A percentile compares a stretch with the other conserved stretches of the same genome.
Evolutionary conservation across 805 yeast species (phyloP).

Genomic region (Priceomyces carsonii): DNA sequence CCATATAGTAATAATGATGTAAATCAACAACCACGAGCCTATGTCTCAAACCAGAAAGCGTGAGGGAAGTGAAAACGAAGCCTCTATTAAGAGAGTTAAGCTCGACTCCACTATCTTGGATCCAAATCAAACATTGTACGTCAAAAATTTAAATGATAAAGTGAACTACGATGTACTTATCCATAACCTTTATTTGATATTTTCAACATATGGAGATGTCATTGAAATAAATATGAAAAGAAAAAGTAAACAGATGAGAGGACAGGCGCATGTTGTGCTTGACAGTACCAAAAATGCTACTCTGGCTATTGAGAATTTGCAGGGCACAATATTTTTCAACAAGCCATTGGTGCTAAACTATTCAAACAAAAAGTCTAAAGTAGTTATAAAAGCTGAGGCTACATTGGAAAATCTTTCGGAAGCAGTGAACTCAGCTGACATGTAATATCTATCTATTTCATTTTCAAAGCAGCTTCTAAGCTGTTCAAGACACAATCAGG

Average conservation of each 20-base stretch:
- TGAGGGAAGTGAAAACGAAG: not conserved
- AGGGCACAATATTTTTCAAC: constrained; percentile 53
- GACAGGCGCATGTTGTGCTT: constrained; percentile 67
- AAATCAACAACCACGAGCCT: not conserved
- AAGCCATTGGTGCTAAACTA: constrained; percentile 48
- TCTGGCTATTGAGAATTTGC: constrained; percentile 48
- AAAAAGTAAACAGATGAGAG: constrained; percentile 49
- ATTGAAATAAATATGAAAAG: constrained; percentile 44
- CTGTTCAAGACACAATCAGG: constrained; percentile 80
- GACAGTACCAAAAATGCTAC: constrained; percentile 51
- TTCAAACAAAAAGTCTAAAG: constrained; percentile 26
- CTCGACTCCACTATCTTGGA: constrained; percentile 9
- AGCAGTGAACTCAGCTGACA: no score
- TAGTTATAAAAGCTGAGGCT: constrained; percentile 14
- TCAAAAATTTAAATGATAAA: constrained; percentile 61
- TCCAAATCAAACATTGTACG: constrained; percentile 51
- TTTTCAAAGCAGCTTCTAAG: constrained; percentile 51
- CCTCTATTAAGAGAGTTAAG: constrained; percentile 7
- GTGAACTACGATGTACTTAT: constrained; percentile 45
- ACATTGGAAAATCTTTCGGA: not conserved
- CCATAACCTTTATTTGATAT: constrained; percentile 57
- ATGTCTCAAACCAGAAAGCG: constrained; percentile 6
- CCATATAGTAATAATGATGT: no score
- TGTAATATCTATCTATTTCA: constrained; percentile 4
- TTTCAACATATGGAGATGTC: constrained; percentile 67